These are phyloP conservation scores for Filosporella fistucella DNA, from an alignment of 495 filamentous ascomycete species.

Conservation along the genomic window DNA sequence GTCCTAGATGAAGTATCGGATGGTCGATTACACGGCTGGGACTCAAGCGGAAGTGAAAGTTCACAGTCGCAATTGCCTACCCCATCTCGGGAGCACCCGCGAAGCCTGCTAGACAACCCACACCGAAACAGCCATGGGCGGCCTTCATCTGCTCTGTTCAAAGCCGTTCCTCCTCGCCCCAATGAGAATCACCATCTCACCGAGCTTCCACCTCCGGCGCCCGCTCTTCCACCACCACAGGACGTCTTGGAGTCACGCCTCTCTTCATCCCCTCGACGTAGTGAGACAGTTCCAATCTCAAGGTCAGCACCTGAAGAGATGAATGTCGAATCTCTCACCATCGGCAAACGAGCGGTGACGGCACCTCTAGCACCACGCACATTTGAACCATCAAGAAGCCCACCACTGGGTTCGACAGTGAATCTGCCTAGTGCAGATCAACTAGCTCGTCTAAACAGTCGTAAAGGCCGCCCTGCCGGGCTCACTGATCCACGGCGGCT, in stretches of 20 bases:
- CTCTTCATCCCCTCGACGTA: slow-evolving; percentile 10
- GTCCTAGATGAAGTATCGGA: neutral
- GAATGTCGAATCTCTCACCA: slow-evolving; percentile 9
- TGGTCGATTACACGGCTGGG: slow-evolving; percentile 8
- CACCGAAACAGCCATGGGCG: too few relatives aligned
- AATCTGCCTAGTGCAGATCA: slow-evolving; percentile 21
- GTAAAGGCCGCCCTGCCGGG: slow-evolving; percentile 17
- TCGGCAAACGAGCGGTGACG: slow-evolving; percentile 14
- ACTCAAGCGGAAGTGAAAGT: slow-evolving; percentile 1
- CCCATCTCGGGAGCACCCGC: too few relatives aligned
- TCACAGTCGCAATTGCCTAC: too few relatives aligned
- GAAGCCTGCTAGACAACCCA: too few relatives aligned
- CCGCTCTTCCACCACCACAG: slow-evolving; percentile 1
- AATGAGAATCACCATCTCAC: slow-evolving; percentile 14
- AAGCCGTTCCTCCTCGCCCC: slow-evolving; percentile 12
- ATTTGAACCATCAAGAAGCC: neutral
- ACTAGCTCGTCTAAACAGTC: slow-evolving; percentile 24
- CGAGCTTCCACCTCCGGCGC: slow-evolving; percentile 8
- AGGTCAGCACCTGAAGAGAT: neutral
- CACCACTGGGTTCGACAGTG: neutral
- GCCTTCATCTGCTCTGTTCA: too few relatives aligned
- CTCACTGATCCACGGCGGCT: slow-evolving; percentile 19
- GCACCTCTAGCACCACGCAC: slow-evolving; percentile 4
- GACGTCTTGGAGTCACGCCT: slow-evolving; percentile 2
- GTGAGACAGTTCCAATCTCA: slow-evolving; percentile 15